Evolutionary conservation across 805 yeast genomes (phyloP), one percentile per base, ranked within the genome.

Genomic region (Komagataella kurtzmanii): DNA sequence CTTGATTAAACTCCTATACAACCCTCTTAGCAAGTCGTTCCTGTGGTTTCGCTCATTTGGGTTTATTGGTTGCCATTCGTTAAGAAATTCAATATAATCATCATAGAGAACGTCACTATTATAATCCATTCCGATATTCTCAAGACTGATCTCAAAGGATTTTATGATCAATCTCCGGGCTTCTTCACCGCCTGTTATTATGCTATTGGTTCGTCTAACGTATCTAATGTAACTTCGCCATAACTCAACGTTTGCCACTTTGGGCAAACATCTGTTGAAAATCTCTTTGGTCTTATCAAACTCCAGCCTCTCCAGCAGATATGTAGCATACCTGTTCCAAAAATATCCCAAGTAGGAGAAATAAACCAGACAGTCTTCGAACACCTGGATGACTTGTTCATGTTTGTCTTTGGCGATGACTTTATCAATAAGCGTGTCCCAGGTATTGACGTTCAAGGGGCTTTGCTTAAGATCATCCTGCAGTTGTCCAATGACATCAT

Each of bases 21-120:
- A 74, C 55, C 80, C 81, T 58, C 98, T 75, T 48, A 85, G 77
- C 59, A 83, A 70, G 59, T 88, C 96, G 59, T 77, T 75, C 56
- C 86, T 83, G 58, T 85, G 90, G 61, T 85, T 89, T 56, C 80
- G 83, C 61, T 91, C 98, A 85, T 91, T 88, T 47, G 83, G 79
- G 43, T 82, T 80, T 17, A 79, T 74, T 2, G 96, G 90, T 49
- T 80, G 80, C 91, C 93, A 86, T 40, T 77, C 70, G 56, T 80
- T 82, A 55, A 89, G 73, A 59, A 88, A 89, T 7, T 76, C 81
- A n/a, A 93, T 62, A 62, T 88, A 93, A 58, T 86, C 93, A 49
- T 74, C 72, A 96, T 97, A 91, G 46, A 93, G 67, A 2, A 71
- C 71, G 36, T 85, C 83, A 17, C 90, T 77, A 43, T 76, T 72